Evolutionary conservation across 257 asterid species (phyloP), one percentile per base, ranked within the genome.

Genomic region (Solanum appendiculatum): DNA sequence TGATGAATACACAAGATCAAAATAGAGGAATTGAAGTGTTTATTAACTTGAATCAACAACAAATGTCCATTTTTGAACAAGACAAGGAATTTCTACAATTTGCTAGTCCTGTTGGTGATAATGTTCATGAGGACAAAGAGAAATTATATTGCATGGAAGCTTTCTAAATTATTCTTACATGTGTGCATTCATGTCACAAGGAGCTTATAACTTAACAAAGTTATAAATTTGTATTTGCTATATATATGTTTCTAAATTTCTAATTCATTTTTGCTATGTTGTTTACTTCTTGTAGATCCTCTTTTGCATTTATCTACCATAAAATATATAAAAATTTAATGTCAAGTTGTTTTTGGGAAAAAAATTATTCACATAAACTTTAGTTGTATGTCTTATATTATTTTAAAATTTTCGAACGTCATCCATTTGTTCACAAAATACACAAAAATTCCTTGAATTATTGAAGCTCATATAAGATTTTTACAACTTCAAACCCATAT

Each of bases 261-360:
- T 58, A 58, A 6, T 54, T 20, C 18, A 18, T n/a, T n/a, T n/a
- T n/a, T 54, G 25, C 10, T 54, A 54, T 58, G 29, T 58, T 58
- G 68, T 58, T 58, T 58, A 58, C 23, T 58, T 0, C 68, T 0
- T 23, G 27, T 23, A 58, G 9, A 58, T 9, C 7, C 29, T 58
- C 29, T 4, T 58, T 9, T 23, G 0, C 23, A 58, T 58, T 9
- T 58, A 23, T 58, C 0, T 58, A 58, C 7, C 7, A 1, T 58
- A 9, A 58, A 21, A 3, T 9, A 58, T 1, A 54, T 7, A 58
- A 9, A 23, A 9, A 0, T 21, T 58, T 8, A 21, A 21, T 58
- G 1, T 3, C 1, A n/a, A 60, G 0, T n/a, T 63, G 0, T 10
- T 63, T 63, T 8, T 4, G 1, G 0, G 1, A 5, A 63, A 60